Conservation (phyloP, 129 eudicot species). For the Dittrichia graveolens region DNA sequence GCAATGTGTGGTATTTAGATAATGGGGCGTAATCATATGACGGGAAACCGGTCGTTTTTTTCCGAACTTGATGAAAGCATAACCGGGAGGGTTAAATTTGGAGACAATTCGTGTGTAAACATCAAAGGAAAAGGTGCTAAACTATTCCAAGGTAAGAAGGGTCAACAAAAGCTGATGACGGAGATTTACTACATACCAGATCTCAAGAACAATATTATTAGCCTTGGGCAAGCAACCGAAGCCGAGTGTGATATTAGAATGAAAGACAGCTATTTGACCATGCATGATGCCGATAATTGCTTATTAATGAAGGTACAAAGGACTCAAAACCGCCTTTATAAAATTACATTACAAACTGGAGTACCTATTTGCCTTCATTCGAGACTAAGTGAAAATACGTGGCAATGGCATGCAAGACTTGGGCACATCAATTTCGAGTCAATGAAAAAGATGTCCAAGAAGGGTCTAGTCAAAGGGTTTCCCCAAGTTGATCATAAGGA, state of each 20-base stretch:
- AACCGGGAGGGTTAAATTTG: neutral
- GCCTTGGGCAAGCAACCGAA: neutral
- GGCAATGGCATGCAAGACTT: neutral
- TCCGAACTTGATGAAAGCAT: neutral
- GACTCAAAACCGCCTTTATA: neutral
- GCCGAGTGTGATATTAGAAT: neutral
- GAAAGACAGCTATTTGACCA: neutral
- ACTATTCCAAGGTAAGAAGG: neutral
- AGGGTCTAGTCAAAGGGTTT: too few species aligned
- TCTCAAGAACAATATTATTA: neutral
- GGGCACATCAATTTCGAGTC: neutral
- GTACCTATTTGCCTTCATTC: neutral
- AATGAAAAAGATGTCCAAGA: too few species aligned
- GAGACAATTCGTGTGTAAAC: neutral
- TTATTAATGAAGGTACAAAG: slow-evolving; percentile 5
- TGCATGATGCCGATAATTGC: neutral
- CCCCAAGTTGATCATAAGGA: too few species aligned
- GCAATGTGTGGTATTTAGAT: neutral
- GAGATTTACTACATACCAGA: neutral
- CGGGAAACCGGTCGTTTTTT: neutral
- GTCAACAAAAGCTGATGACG: neutral
- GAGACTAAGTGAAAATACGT: neutral
- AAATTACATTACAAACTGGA: neutral
- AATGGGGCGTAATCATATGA: slow-evolving; percentile 8
- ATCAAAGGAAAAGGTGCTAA: slow-evolving; percentile 2